Conservation (phyloP, 1,284 basidiomycete genomes). For the Athelia psychrophila region DNA sequence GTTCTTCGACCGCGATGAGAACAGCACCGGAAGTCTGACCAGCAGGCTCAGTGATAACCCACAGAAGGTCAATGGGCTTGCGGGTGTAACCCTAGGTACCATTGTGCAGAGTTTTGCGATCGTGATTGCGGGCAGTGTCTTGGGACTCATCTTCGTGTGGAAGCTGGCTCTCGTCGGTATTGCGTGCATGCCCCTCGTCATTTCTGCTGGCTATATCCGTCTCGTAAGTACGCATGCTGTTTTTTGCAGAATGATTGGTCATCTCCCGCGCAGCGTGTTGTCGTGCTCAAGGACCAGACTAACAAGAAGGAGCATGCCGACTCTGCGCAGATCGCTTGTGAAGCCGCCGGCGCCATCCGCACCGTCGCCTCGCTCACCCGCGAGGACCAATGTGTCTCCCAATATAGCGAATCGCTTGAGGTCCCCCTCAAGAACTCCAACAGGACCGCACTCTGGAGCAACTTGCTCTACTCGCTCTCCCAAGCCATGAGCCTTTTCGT, state of each 20-base stretch:
- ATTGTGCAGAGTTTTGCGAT: constrained; percentile 83
- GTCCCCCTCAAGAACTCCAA: constrained; percentile 69
- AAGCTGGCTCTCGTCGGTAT: constrained; percentile 77
- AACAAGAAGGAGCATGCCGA: constrained; percentile 85
- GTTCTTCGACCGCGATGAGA: constrained; percentile 85
- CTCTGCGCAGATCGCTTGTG: constrained; percentile 89
- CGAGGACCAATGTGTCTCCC: constrained; percentile 72
- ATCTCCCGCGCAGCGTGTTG: constrained; percentile 50
- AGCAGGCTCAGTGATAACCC: constrained; percentile 84
- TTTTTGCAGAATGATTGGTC: neutral
- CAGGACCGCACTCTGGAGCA: constrained; percentile 68
- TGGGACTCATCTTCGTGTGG: constrained; percentile 82
- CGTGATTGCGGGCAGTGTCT: constrained; percentile 70
- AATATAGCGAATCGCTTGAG: constrained; percentile 77
- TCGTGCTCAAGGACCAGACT: constrained; percentile 83
- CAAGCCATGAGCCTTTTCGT: constrained; percentile 83
- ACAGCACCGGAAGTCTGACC: constrained; percentile 83
- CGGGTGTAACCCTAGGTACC: constrained; percentile 80
- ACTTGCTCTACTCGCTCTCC: constrained; percentile 75
- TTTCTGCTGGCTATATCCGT: constrained; percentile 89
- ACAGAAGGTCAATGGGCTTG: constrained; percentile 89
- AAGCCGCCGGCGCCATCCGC: constrained; percentile 91
- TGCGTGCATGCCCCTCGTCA: constrained; percentile 82
- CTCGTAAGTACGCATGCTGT: constrained; percentile 48
- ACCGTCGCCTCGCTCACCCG: constrained; percentile 91